A percentile compares a stretch with the other conserved stretches of the same genome.
phyloP scores from a whole-genome alignment of 2,329 filamentous ascomycete species.

The Alternaria atra region DNA sequence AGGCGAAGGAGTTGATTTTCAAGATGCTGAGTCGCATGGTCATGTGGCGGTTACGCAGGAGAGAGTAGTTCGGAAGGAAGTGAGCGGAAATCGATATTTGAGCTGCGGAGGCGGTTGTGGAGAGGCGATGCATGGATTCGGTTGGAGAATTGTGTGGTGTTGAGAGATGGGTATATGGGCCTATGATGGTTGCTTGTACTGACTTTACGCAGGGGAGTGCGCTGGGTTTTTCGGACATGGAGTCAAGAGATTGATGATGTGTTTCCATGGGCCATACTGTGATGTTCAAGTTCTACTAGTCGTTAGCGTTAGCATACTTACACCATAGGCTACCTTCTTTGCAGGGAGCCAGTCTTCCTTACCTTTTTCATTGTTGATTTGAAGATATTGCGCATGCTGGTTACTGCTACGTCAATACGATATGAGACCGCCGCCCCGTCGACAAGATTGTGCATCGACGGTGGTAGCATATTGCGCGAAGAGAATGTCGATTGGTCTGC shows the following conservation, averaged over 20 bases:
- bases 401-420: conserved; percentile 19
- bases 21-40: conserved; percentile 16
- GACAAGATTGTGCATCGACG: conserved; percentile 14
- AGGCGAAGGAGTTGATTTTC: conserved; percentile 5
- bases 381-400: conserved; percentile 22
- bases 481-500: background rate
- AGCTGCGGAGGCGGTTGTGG: background rate
- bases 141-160: background rate
- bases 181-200: background rate
- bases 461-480: conserved; percentile 7
- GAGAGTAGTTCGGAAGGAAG: conserved; percentile 14
- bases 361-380: conserved; percentile 19
- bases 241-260: conserved; percentile 1
- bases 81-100: conserved; percentile 9
- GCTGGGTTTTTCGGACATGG: background rate
- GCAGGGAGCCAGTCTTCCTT: background rate
- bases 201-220: conserved; percentile 4
- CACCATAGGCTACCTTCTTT: too few species aligned
- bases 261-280: conserved; percentile 17
- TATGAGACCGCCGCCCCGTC: conserved; percentile 18
- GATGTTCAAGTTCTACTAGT: conserved; percentile 4
- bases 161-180: background rate
- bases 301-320: conserved; percentile 1
- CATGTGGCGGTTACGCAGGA: conserved; percentile 5
- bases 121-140: background rate